These are phyloP conservation scores for Boletus fagicola DNA, from an alignment of 768 basidiomycete genomes.

Conservation along the genomic window DNA sequence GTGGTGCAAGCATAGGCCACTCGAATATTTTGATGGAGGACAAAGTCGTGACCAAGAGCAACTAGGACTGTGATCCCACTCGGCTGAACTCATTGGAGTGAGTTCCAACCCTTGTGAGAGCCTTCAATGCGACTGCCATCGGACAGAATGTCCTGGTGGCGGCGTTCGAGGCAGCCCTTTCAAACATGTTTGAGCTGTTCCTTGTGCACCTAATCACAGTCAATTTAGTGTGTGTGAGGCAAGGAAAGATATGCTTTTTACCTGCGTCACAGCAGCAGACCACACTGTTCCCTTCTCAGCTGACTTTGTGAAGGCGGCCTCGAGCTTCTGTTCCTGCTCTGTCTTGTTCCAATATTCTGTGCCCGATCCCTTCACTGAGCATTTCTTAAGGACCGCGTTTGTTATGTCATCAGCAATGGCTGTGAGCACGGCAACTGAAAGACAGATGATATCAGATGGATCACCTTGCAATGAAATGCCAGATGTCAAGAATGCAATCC, in stretches of 20 bases:
- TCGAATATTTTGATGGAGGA: slow-evolving; percentile 22
- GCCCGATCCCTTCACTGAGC: not conserved
- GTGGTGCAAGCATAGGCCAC: not conserved
- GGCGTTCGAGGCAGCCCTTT: slow-evolving; percentile 28
- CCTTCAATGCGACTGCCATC: slow-evolving; percentile 31
- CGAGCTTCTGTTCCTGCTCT: too few relatives aligned
- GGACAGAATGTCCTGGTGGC: slow-evolving; percentile 17
- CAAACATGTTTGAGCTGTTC: slow-evolving; percentile 29
- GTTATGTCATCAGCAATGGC: slow-evolving; percentile 11
- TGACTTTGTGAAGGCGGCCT: too few relatives aligned
- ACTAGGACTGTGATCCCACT: slow-evolving; percentile 23
- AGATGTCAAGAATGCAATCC: too few relatives aligned
- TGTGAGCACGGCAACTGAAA: too few relatives aligned
- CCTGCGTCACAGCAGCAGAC: too few relatives aligned
- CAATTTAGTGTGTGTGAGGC: too few relatives aligned
- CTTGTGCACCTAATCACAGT: slow-evolving; percentile 18
- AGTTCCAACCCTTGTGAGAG: slow-evolving; percentile 1
- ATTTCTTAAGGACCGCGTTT: slow-evolving; percentile 7
- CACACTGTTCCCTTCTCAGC: too few relatives aligned
- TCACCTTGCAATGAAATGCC: too few relatives aligned
- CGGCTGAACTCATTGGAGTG: slow-evolving; percentile 23
- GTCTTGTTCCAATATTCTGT: slow-evolving; percentile 11
- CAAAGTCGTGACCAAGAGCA: slow-evolving; percentile 20
- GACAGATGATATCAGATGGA: too few relatives aligned
- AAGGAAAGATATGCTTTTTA: not conserved